phyloP scores from a whole-genome alignment of 208 protist species.

The Vickermania ingenoplastis region DNA sequence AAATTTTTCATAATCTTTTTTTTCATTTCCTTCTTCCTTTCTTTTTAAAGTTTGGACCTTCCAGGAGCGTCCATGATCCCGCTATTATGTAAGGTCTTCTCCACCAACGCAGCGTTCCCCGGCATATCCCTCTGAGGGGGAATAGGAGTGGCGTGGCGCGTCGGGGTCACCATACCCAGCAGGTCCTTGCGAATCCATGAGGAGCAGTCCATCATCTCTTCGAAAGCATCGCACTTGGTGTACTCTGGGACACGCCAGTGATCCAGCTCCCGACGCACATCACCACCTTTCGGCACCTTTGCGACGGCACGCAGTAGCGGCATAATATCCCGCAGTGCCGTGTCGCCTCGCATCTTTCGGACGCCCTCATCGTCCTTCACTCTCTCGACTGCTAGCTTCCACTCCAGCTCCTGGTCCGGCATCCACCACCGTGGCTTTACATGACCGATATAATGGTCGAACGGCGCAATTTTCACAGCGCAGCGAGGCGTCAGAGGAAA shows the following conservation, averaged over 20 bases:
- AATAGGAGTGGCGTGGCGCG: slow-evolving; percentile 30
- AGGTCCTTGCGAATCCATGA: slow-evolving; percentile 39
- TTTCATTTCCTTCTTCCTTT: no score
- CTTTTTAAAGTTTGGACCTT: no score
- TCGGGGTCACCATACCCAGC: slow-evolving; percentile 28
- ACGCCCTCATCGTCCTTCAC: no score
- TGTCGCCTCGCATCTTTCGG: no score
- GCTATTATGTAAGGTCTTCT: no score
- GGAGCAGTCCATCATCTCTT: slow-evolving; percentile 53
- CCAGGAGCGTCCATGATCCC: no score
- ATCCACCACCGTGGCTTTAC: slow-evolving; percentile 34
- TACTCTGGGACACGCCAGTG: slow-evolving; percentile 74
- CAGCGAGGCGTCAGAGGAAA: slow-evolving; percentile 79
- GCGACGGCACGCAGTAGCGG: slow-evolving; percentile 56
- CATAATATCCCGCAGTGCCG: slow-evolving; percentile 51
- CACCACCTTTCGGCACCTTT: slow-evolving; percentile 15
- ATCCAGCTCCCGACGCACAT: slow-evolving; percentile 62
- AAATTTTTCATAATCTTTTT: no score
- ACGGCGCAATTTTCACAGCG: slow-evolving; percentile 55
- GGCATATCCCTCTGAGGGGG: slow-evolving; percentile 21
- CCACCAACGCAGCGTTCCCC: not conserved
- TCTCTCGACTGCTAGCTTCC: no score
- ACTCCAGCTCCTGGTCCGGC: no score
- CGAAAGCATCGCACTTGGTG: slow-evolving; percentile 65
- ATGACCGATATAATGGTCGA: no score